Conservation (phyloP, 805 yeast species). For the Ogataea nonfermentans region DNA sequence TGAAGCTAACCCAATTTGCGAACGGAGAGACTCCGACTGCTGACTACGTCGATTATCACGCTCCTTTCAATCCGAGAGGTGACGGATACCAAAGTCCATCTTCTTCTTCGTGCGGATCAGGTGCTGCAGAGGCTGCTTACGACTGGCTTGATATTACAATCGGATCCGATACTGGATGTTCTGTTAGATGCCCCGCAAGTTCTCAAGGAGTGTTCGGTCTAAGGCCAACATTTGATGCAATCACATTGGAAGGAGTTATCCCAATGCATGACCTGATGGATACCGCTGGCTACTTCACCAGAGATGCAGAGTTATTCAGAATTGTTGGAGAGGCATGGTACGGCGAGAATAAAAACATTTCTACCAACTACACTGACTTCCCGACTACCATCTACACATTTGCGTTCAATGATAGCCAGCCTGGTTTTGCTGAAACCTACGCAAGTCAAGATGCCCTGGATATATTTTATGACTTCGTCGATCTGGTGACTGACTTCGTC, state of each 20-base stretch:
- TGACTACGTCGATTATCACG: slow-evolving; percentile 16
- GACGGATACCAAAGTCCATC: slow-evolving; percentile 17
- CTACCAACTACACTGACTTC: slow-evolving; percentile 9
- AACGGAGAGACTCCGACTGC: slow-evolving; percentile 15
- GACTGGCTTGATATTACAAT: slow-evolving; percentile 15
- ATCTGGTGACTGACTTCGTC: slow-evolving; percentile 10
- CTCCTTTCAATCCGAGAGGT: slow-evolving; percentile 16
- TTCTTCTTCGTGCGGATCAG: slow-evolving; percentile 14
- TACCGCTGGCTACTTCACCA: slow-evolving; percentile 13
- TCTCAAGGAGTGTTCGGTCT: slow-evolving; percentile 14
- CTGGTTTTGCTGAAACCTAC: slow-evolving; percentile 6
- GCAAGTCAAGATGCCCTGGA: slow-evolving; percentile 7
- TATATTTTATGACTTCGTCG: slow-evolving; percentile 11
- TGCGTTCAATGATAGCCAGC: slow-evolving; percentile 2
- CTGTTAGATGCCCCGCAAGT: slow-evolving; percentile 14
- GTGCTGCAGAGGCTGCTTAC: slow-evolving; percentile 16
- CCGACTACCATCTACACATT: slow-evolving; percentile 14
- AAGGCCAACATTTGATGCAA: slow-evolving; percentile 15
- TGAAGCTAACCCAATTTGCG: slow-evolving; percentile 15
- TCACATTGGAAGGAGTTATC: slow-evolving; percentile 13
- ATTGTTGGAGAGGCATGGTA: slow-evolving; percentile 15
- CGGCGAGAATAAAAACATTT: slow-evolving; percentile 10
- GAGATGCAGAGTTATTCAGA: slow-evolving; percentile 11
- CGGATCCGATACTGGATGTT: slow-evolving; percentile 16
- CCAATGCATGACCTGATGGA: slow-evolving; percentile 16